These are phyloP conservation scores for Pelagomonas calceolata DNA, from an alignment of 108 stramenopile genomes.

Conservation along the genomic window DNA sequence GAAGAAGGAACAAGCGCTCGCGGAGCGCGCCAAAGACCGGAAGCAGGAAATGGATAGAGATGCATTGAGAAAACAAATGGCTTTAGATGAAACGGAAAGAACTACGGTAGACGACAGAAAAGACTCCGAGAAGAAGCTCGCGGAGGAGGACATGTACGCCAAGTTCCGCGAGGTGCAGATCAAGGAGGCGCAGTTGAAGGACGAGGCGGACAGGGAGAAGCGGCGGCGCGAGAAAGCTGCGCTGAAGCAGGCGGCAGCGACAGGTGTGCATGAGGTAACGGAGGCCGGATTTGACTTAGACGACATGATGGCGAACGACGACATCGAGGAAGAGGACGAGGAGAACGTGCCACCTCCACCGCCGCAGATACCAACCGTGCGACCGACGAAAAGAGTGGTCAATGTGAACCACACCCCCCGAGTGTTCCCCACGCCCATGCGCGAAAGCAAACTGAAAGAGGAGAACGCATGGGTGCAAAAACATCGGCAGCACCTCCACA, in stretches of 20 bases:
- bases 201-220: background rate
- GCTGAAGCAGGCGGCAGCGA: too few relatives aligned
- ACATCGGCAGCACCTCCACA: conserved; percentile 35
- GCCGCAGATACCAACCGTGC: background rate
- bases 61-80: conserved; percentile 38
- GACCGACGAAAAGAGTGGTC: background rate
- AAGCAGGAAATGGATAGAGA: conserved; percentile 34
- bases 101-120: conserved; percentile 31
- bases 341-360: background rate
- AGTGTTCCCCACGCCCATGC: conserved; percentile 45
- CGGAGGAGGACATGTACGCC: conserved; percentile 41
- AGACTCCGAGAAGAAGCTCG: conserved; percentile 30
- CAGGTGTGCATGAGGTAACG: too few relatives aligned
- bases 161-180: conserved; percentile 25
- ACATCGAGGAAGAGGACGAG: conserved; percentile 1
- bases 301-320: background rate
- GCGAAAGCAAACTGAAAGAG: conserved; percentile 39
- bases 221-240: background rate
- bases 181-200: background rate
- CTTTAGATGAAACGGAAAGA: conserved; percentile 33
- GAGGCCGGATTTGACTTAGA: background rate
- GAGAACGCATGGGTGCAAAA: conserved; percentile 47
- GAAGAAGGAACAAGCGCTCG: conserved; percentile 8
- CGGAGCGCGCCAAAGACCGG: conserved; percentile 17
- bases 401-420: conserved; percentile 44